Evolutionary conservation across 306 rosid species (phyloP).

Genomic region (Ormosia semicastrata): DNA sequence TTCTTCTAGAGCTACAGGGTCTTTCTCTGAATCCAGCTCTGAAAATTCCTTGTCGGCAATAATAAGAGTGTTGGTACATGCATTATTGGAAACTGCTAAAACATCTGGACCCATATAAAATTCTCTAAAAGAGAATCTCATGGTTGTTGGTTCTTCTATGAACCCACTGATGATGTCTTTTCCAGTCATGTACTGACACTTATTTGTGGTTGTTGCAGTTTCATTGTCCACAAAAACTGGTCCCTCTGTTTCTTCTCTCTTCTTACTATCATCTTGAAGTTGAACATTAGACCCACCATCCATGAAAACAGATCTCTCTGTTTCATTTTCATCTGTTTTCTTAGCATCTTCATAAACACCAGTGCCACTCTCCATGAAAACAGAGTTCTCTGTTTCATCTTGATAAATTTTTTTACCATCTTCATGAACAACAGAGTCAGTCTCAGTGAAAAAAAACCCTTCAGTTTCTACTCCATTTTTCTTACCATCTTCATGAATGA

Average conservation of each 20-base stretch:
- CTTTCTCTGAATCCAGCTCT: slow-evolving; percentile 11
- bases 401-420: neutral
- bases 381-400: slow-evolving; percentile 17
- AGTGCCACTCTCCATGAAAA: neutral
- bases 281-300: neutral
- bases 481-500: neutral
- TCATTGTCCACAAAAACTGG: slow-evolving; percentile 10
- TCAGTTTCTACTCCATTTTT: slow-evolving; percentile 19
- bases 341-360: neutral
- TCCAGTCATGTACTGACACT: slow-evolving; percentile 34
- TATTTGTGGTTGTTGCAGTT: slow-evolving; percentile 32
- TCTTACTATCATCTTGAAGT: neutral
- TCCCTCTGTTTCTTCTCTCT: slow-evolving; percentile 14
- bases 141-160: slow-evolving; percentile 52
- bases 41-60: slow-evolving; percentile 18
- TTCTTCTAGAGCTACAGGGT: neutral
- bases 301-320: neutral
- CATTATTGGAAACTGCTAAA: slow-evolving; percentile 9
- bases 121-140: slow-evolving; percentile 50
- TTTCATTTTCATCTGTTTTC: slow-evolving; percentile 14
- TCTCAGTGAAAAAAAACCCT: slow-evolving; percentile 11
- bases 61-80: neutral
- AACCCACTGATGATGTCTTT: slow-evolving; percentile 37
- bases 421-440: neutral
- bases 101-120: slow-evolving; percentile 39